phyloP scores from a whole-genome alignment of 176 grass and related monocot species.

The Canna indica region DNA sequence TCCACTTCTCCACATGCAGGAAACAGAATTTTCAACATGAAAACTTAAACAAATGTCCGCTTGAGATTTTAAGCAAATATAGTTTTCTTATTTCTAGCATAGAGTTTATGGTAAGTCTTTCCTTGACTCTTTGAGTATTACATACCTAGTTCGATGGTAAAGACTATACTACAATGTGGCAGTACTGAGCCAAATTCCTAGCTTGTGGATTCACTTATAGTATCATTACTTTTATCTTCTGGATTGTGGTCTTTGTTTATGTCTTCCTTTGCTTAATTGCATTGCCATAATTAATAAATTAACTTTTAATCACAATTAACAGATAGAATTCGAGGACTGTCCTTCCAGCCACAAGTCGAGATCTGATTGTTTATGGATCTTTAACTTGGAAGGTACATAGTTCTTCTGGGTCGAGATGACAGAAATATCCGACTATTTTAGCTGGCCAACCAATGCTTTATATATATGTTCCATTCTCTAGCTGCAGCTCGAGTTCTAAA shows the following conservation, averaged over 20 bases:
- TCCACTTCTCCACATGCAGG: neutral
- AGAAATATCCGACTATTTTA: neutral
- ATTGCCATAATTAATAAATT: neutral
- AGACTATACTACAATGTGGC: neutral
- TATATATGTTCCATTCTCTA: neutral
- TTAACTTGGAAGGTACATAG: neutral
- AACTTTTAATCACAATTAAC: neutral
- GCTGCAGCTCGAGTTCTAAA: neutral
- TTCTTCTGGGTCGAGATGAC: neutral
- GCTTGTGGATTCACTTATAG: neutral
- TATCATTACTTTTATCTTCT: neutral
- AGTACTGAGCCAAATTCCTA: too few relatives aligned
- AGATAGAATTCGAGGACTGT: neutral
- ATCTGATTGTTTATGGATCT: neutral
- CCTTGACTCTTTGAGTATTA: neutral
- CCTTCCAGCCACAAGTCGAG: neutral
- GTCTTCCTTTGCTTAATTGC: neutral
- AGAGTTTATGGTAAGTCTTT: neutral
- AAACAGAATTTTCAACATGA: neutral
- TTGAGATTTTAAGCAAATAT: neutral
- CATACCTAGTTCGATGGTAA: neutral
- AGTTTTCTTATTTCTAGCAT: neutral
- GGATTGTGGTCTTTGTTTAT: neutral
- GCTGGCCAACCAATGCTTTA: neutral
- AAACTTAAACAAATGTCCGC: neutral